These are phyloP conservation scores for Flammula alnicola DNA, from an alignment of 1,284 basidiomycete species.

Conservation along the genomic window DNA sequence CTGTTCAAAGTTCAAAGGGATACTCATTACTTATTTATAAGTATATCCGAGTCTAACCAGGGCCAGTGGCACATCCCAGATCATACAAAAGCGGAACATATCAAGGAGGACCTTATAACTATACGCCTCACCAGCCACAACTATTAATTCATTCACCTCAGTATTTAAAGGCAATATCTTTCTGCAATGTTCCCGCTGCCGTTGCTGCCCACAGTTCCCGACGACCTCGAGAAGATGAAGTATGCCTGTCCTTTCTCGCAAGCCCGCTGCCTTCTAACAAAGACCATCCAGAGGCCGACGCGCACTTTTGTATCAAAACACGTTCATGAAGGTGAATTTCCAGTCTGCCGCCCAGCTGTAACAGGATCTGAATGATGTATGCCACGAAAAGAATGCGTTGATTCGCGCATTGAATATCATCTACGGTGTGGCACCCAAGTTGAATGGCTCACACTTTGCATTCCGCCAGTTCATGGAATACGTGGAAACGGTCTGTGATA, in stretches of 20 bases:
- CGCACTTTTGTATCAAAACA: constrained; percentile 28
- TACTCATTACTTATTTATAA: no score
- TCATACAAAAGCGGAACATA: no score
- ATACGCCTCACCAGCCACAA: no score
- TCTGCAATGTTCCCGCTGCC: constrained; percentile 25
- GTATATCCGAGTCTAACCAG: no score
- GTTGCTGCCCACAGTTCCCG: constrained; percentile 26
- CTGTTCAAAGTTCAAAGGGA: no score
- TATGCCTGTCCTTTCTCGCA: constrained; percentile 6
- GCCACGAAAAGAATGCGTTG: constrained; percentile 27
- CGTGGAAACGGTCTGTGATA: constrained; percentile 26
- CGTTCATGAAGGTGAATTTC: constrained; percentile 31
- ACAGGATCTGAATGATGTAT: no score
- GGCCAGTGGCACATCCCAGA: no score
- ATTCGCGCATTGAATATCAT: constrained; percentile 31
- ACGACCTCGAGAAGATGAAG: constrained; percentile 29
- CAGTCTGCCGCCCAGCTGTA: neutral
- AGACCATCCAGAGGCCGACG: constrained; percentile 21
- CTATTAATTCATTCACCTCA: no score
- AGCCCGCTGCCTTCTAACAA: no score
- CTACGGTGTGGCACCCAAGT: constrained; percentile 23
- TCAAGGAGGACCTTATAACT: no score
- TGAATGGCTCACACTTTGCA: constrained; percentile 14
- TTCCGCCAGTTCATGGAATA: constrained; percentile 30
- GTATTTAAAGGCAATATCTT: neutral